Percentiles rank a stretch among this genome's conserved stretches.
phyloP scores from a whole-genome alignment of 2,329 filamentous ascomycete genomes.

The Penicillium sp. region DNA sequence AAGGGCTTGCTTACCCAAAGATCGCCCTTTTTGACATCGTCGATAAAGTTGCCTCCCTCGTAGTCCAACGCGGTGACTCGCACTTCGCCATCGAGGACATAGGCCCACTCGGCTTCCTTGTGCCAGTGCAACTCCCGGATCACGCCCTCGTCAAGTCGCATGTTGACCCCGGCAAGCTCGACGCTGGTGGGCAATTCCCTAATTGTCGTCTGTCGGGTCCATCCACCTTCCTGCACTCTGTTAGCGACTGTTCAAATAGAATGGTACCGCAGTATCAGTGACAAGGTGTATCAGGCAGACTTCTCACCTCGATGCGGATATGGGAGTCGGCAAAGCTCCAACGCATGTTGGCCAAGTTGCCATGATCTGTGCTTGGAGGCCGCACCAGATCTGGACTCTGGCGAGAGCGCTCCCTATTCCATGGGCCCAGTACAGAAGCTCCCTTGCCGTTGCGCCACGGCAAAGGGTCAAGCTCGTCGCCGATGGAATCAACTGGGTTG shows the following conservation, averaged over 20 bases:
- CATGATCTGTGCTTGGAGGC: conserved; percentile 70
- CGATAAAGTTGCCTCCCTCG: conserved; percentile 71
- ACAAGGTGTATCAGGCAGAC: neutral
- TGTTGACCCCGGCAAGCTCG: conserved; percentile 75
- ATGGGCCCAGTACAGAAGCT: conserved; percentile 65
- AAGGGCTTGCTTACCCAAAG: conserved; percentile 50
- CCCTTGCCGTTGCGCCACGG: conserved; percentile 65
- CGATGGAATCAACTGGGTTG: conserved; percentile 59
- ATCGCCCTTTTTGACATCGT: conserved; percentile 70
- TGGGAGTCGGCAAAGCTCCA: conserved; percentile 69
- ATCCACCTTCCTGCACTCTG: conserved; percentile 62
- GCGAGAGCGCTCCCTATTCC: conserved; percentile 64
- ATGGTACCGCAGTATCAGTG: neutral
- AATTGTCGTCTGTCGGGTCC: conserved; percentile 66
- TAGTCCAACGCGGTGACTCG: conserved; percentile 71
- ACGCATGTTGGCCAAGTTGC: conserved; percentile 66
- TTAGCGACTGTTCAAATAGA: conserved; percentile 2
- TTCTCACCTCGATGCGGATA: conserved; percentile 57
- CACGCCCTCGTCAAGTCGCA: conserved; percentile 69
- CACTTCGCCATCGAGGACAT: conserved; percentile 67
- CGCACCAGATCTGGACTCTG: conserved; percentile 70
- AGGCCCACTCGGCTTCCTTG: conserved; percentile 76
- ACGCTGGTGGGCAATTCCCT: conserved; percentile 43
- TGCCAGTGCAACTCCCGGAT: conserved; percentile 80
- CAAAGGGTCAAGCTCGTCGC: conserved; percentile 60